These are phyloP conservation scores for Rhizopus arrhizus DNA, from an alignment of 371 early-diverging fungal species.

Conservation along the genomic window DNA sequence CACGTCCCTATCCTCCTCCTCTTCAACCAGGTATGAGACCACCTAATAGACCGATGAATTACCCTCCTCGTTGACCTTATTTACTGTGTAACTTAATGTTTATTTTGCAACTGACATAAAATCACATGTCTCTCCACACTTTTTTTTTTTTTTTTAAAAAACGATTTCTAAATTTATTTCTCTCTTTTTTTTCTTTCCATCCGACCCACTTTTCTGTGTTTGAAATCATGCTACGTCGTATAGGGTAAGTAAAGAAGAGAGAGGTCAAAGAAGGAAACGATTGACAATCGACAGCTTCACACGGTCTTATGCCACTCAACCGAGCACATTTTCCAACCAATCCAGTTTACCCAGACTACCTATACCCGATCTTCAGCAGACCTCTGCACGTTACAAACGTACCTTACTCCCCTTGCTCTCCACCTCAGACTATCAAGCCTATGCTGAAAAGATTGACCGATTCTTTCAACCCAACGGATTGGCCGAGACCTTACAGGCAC, in stretches of 20 bases:
- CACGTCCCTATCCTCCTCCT: too few relatives aligned
- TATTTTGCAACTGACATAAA: background rate
- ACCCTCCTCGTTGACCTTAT: conserved; percentile 1
- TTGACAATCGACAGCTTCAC: background rate
- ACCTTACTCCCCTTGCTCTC: conserved; percentile 66
- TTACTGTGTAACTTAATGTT: background rate
- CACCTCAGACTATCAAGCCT: conserved; percentile 50
- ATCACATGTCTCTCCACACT: background rate
- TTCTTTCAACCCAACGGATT: conserved; percentile 68
- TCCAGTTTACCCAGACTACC: conserved; percentile 76
- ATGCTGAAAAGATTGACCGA: conserved; percentile 58
- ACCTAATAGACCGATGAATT: conserved; percentile 4
- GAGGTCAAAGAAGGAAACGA: background rate
- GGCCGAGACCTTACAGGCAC: conserved; percentile 73
- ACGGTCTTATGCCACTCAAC: background rate
- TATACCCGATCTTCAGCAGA: conserved; percentile 75
- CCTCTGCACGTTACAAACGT: conserved; percentile 73
- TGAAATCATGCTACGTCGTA: background rate
- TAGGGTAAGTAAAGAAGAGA: background rate
- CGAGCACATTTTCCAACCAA: conserved; percentile 76
- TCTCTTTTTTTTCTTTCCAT: background rate
- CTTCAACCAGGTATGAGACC: too few relatives aligned
- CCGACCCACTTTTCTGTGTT: background rate
- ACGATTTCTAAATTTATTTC: background rate
- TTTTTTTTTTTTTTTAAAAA: too few relatives aligned